Conservation (phyloP, 2,329 filamentous ascomycete genomes). For the Colletotrichum trifolii region DNA sequence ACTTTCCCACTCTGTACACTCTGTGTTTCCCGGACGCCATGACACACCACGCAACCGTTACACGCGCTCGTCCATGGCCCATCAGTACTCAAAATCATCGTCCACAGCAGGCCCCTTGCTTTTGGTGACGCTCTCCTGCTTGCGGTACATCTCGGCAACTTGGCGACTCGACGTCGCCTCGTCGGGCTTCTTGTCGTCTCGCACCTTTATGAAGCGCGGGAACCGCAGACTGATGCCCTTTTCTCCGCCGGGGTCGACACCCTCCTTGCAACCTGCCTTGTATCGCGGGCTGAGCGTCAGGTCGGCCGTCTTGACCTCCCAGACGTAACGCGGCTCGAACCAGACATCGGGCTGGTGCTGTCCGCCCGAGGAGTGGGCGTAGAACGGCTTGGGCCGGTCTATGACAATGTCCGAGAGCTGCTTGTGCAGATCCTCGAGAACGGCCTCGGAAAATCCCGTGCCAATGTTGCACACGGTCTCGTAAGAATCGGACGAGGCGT, state of each 20-base stretch:
- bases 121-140: conserved; percentile 91
- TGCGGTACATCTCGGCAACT: conserved; percentile 96
- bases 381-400: conserved; percentile 93
- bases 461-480: conserved; percentile 99
- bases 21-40: too few relatives aligned
- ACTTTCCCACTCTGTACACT: too few relatives aligned
- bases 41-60: too few relatives aligned
- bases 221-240: conserved; percentile 91
- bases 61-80: neutral
- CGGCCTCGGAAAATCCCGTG: conserved; percentile 94
- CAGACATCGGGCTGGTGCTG: conserved; percentile 98
- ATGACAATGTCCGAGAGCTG: conserved; percentile 83
- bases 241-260: conserved; percentile 76
- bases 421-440: conserved; percentile 87
- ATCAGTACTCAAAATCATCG: conserved; percentile 96
- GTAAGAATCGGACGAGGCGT: conserved; percentile 81
- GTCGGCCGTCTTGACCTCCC: conserved; percentile 98
- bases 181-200: conserved; percentile 96
- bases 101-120: conserved; percentile 88
- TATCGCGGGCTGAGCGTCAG: conserved; percentile 92
- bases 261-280: conserved; percentile 87
- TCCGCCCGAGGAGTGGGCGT: conserved; percentile 82
- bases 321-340: conserved; percentile 95
- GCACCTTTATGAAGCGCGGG: conserved; percentile 88
- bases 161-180: conserved; percentile 85